Conservation (phyloP, 768 basidiomycete species). For the Russula olivacea region DNA sequence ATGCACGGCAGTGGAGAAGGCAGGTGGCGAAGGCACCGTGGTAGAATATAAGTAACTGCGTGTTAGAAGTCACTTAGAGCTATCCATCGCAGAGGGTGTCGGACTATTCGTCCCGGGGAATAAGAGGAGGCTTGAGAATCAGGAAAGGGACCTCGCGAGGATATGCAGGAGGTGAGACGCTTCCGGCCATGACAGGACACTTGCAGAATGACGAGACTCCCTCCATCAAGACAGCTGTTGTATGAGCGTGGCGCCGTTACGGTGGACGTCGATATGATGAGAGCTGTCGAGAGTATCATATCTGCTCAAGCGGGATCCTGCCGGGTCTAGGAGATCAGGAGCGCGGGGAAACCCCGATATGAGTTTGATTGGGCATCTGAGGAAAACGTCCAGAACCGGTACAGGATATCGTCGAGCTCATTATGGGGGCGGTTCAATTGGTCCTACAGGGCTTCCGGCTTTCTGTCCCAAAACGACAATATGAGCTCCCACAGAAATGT, state of each 20-base stretch:
- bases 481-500: slow-evolving; percentile 5
- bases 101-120: background rate
- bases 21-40: slow-evolving; percentile 4
- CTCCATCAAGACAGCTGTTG: slow-evolving; percentile 15
- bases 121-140: slow-evolving; percentile 8
- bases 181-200: slow-evolving; percentile 5
- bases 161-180: background rate
- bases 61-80: no score
- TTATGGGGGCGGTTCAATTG: background rate
- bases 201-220: background rate
- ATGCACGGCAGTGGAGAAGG: background rate
- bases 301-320: background rate
- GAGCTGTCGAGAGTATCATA: slow-evolving; percentile 9
- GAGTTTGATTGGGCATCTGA: background rate
- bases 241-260: slow-evolving; percentile 1
- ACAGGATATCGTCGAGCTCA: slow-evolving; percentile 6
- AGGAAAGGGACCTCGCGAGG: slow-evolving; percentile 14
- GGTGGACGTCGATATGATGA: background rate
- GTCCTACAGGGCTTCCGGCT: background rate
- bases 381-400: background rate
- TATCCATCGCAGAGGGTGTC: no score
- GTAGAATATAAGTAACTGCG: background rate
- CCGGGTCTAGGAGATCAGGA: background rate
- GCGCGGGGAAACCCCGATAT: background rate
- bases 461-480: slow-evolving; percentile 7